These are phyloP conservation scores for Holtermannia corniformis DNA, from an alignment of 768 basidiomycete genomes.

Conservation along the genomic window DNA sequence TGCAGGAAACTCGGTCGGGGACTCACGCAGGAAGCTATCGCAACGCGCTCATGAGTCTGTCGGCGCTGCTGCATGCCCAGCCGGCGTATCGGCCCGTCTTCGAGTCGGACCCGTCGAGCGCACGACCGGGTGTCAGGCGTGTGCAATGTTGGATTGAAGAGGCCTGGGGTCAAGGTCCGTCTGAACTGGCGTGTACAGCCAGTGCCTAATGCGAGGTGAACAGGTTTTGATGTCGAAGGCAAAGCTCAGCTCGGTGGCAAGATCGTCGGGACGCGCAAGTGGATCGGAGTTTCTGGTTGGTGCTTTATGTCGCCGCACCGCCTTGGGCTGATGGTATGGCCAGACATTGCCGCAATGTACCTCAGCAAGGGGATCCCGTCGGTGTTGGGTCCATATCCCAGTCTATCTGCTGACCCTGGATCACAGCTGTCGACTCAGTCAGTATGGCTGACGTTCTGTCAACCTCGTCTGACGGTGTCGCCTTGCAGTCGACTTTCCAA, in stretches of 20 bases:
- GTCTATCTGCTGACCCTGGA: conserved; percentile 42
- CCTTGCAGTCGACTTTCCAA: conserved; percentile 33
- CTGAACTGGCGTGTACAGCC: neutral
- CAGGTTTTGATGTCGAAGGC: conserved; percentile 68
- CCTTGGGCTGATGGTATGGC: neutral
- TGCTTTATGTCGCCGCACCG: neutral
- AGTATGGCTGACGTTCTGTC: conserved; percentile 1
- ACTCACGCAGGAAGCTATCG: conserved; percentile 40
- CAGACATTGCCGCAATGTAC: conserved; percentile 72
- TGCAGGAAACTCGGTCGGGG: conserved; percentile 20
- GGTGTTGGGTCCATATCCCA: conserved; percentile 33
- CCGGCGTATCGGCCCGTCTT: conserved; percentile 22
- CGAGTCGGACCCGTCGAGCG: conserved; percentile 37
- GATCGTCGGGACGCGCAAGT: conserved; percentile 55
- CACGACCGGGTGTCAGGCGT: conserved; percentile 58
- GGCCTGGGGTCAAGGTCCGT: conserved; percentile 65
- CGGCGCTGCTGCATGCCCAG: conserved; percentile 15
- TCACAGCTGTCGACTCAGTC: conserved; percentile 47
- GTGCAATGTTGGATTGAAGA: conserved; percentile 70
- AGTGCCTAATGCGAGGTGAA: neutral
- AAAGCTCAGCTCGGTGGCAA: conserved; percentile 51
- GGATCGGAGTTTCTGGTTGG: conserved; percentile 71
- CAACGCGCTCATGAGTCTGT: conserved; percentile 43
- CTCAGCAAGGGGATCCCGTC: conserved; percentile 72
- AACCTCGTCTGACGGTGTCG: no score